Percentiles rank a stretch among this genome's conserved stretches.
phyloP scores from a whole-genome alignment of 129 eudicot genomes.

The Dittrichia graveolens region DNA sequence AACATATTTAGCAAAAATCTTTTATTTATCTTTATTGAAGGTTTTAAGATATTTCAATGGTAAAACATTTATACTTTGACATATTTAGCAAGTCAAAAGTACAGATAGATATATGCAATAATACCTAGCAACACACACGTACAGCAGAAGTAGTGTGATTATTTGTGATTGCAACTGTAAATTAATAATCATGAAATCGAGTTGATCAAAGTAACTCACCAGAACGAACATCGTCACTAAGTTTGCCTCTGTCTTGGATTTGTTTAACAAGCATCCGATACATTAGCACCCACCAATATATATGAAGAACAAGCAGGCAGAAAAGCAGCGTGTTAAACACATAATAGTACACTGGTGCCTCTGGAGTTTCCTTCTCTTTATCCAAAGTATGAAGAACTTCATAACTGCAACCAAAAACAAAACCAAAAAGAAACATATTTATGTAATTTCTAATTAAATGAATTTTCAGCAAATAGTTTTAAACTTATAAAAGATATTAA shows the following conservation, averaged over 20 bases:
- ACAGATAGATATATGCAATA: not conserved
- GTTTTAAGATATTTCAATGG: not conserved
- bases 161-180: not conserved
- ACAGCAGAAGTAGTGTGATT: not conserved
- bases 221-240: conserved; percentile 81
- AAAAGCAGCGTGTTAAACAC: conserved; percentile 74
- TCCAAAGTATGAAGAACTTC: conserved; percentile 61
- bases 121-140: not conserved
- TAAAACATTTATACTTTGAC: not conserved
- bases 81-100: not conserved
- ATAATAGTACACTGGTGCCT: conserved; percentile 66
- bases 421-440: not conserved
- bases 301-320: conserved; percentile 71
- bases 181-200: not conserved
- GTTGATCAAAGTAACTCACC: conserved; percentile 47
- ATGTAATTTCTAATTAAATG: conserved; percentile 12
- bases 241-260: conserved; percentile 70
- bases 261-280: conserved; percentile 84
- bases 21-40: not conserved
- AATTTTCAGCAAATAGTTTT: no score
- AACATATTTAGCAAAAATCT: no score
- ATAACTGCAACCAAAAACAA: conserved; percentile 44
- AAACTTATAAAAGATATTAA: no score
- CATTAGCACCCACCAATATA: conserved; percentile 88
- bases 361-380: conserved; percentile 55